Evolutionary conservation across 306 rosid species (phyloP), one percentile per base, ranked within the genome.

Genomic region (Chamaecrista fasciculata): DNA sequence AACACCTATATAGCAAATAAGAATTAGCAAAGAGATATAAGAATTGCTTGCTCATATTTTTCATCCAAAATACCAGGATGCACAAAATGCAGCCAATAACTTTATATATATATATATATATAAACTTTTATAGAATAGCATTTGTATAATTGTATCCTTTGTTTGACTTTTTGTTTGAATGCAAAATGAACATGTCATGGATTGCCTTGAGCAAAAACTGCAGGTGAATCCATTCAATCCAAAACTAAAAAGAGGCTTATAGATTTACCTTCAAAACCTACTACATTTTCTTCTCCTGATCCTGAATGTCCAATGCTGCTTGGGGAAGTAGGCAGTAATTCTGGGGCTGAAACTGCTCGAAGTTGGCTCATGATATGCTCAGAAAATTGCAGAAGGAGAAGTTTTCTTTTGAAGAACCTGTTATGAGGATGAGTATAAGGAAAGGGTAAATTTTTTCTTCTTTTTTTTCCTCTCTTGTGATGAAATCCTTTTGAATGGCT

Each of bases 261-360:
- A 40, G 8, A 76, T 84, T 84, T 76, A 93, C 98, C 98, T 78
- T 76, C 96, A 19, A 90, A 79, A 23, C 80, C 73, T 37, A 47
- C 31, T 63, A 12, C 2, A 59, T 34, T 8, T 0, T 77, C 82
- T 72, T 83, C 88, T 20, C 73, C 88, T 31, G 56, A 33, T 2
- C 5, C 46, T n/a, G n/a, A n/a, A 3, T 36, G 71, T 55, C 10
- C 83, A 23, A 28, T 25, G 28, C 76, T 74, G 60, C 50, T 78
- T 51, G 78, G 15, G n/a, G 82, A 75, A 43, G 89, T 66, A 73
- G 88, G 23, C 8, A 25, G 33, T 34, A 84, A 63, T 10, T 83
- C 79, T 0, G 93, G 91, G 31, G 90, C 88, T 36, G 96, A 87
- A 76, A 53, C 66, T 43, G 87, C 85, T 75, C 87, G 79, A 48